These are phyloP conservation scores for Phaeophleospora eucalypticola DNA, from an alignment of 2,329 filamentous ascomycete genomes.

Conservation along the genomic window DNA sequence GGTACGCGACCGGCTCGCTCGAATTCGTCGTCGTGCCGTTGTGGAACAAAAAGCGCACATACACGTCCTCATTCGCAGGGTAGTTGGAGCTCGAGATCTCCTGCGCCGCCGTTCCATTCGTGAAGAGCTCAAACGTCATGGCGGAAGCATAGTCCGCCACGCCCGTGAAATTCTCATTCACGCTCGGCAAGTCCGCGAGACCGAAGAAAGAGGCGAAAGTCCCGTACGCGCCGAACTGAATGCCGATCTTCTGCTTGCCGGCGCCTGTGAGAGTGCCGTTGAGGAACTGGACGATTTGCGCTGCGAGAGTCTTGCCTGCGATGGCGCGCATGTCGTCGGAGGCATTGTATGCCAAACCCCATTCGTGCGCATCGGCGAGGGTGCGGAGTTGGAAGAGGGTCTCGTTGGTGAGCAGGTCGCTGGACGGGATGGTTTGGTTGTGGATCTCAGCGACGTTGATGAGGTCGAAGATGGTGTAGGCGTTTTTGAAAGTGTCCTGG, in stretches of 20 bases:
- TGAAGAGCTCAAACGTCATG: conserved; percentile 73
- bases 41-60: conserved; percentile 59
- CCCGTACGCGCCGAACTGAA: conserved; percentile 61
- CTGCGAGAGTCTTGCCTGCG: conserved; percentile 46
- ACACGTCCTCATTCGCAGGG: conserved; percentile 44
- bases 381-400: conserved; percentile 61
- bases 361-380: conserved; percentile 79
- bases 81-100: conserved; percentile 39
- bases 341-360: conserved; percentile 74
- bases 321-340: conserved; percentile 46
- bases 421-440: conserved; percentile 56
- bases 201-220: conserved; percentile 61
- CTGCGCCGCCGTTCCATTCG: conserved; percentile 39
- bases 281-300: conserved; percentile 43
- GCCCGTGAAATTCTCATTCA: conserved; percentile 63
- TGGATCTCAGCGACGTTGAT: conserved; percentile 61
- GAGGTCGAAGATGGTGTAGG: conserved; percentile 63
- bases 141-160: conserved; percentile 79
- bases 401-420: conserved; percentile 56
- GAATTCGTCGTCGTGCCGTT: conserved; percentile 53
- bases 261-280: conserved; percentile 40
- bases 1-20: conserved; percentile 50
- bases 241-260: conserved; percentile 41
- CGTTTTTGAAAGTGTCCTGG: conserved; percentile 56
- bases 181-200: conserved; percentile 48